phyloP scores from a whole-genome alignment of 495 filamentous ascomycete species.

The Xylaria bambusicola region DNA sequence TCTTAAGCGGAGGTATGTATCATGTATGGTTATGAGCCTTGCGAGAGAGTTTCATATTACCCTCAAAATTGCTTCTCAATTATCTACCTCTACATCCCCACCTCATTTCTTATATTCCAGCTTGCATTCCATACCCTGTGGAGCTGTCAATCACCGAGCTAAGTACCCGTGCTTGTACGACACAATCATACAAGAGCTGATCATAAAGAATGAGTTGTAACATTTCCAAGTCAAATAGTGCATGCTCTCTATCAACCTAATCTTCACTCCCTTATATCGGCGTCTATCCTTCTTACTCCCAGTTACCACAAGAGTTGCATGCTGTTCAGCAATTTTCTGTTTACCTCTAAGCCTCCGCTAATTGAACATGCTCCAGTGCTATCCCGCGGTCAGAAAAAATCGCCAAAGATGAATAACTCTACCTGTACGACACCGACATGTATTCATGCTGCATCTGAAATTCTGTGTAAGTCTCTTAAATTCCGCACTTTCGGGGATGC shows the following conservation, averaged over 20 bases:
- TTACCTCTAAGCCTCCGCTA: background rate
- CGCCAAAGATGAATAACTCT: conserved; percentile 26
- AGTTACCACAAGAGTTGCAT: background rate
- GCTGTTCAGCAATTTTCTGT: background rate
- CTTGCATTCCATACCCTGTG: background rate
- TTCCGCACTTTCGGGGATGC: background rate
- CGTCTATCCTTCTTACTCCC: background rate
- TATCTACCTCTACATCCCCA: background rate
- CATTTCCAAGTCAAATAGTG: background rate
- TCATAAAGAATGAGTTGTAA: background rate
- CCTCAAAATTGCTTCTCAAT: background rate
- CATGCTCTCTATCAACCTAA: background rate
- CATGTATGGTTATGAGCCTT: background rate
- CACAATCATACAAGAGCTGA: background rate
- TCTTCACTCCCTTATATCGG: too few relatives aligned
- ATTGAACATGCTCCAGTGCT: conserved; percentile 28
- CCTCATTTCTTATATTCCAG: background rate
- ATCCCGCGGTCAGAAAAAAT: conserved; percentile 24
- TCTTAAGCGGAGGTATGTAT: conserved; percentile 33
- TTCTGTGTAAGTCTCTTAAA: conserved; percentile 50
- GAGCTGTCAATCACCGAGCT: too few relatives aligned
- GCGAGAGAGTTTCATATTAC: background rate
- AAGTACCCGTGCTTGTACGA: background rate
- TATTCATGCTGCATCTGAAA: conserved; percentile 66
- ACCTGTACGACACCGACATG: conserved; percentile 44